Evolutionary conservation across 2,329 filamentous ascomycete species (phyloP).

Genomic region (Furcasterigmium sp.): DNA sequence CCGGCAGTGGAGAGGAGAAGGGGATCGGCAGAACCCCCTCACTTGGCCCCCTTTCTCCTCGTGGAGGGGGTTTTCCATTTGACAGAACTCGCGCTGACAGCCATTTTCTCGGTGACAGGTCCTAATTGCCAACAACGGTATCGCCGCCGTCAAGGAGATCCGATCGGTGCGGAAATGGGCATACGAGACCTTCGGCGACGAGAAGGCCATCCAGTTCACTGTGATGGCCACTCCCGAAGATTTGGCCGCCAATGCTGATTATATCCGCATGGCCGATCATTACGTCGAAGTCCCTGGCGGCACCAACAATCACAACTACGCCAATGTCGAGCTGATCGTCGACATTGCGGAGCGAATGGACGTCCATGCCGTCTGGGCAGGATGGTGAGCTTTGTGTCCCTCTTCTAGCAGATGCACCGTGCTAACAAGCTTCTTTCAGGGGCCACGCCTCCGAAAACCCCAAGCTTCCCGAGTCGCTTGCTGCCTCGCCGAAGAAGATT

Average conservation of each 20-base stretch:
- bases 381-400: constrained; percentile 63
- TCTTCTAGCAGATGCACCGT: too few species aligned
- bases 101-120: constrained; percentile 51
- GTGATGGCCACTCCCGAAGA: constrained; percentile 99
- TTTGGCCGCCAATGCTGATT: constrained; percentile 94
- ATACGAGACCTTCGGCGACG: constrained; percentile 98
- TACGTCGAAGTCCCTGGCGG: constrained; percentile 98
- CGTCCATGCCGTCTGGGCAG: constrained; percentile 97
- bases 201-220: constrained; percentile 97
- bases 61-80: not conserved
- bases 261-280: constrained; percentile 99
- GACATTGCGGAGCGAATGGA: constrained; percentile 98
- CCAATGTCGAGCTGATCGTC: constrained; percentile 98
- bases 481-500: constrained; percentile 96
- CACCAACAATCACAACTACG: constrained; percentile 99
- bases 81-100: constrained; percentile 5
- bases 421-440: constrained; percentile 49
- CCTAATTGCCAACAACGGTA: constrained; percentile 98
- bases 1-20: not conserved
- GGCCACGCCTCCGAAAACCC: constrained; percentile 99
- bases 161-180: constrained; percentile 99
- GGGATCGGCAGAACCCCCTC: not conserved
- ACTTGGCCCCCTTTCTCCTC: not conserved
- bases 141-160: constrained; percentile 98
- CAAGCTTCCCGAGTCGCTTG: constrained; percentile 90